Conservation (phyloP, 129 eudicot species). For the Flaveria linearis region DNA sequence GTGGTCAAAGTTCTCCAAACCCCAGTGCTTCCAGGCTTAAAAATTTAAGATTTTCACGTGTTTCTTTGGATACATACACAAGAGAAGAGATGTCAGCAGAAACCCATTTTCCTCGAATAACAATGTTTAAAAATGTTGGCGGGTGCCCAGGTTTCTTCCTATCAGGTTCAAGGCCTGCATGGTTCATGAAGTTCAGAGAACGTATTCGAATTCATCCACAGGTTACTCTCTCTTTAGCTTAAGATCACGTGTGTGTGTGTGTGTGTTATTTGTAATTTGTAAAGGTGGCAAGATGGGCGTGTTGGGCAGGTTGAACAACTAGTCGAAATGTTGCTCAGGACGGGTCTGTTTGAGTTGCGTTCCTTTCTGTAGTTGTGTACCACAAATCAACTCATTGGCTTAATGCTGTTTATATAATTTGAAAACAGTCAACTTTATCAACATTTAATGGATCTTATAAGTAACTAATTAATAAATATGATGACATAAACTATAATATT, state of each 20-base stretch:
- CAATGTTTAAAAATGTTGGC: conserved; percentile 78
- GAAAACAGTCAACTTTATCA: conserved; percentile 1
- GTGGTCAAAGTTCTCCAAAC: conserved; percentile 44
- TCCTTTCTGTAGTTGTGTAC: not conserved
- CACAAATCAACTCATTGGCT: conserved; percentile 1
- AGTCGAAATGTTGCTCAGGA: not conserved
- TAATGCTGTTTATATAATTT: not conserved
- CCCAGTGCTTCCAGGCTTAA: conserved; percentile 71
- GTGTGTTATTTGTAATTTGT: not conserved
- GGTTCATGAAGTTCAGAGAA: conserved; percentile 94
- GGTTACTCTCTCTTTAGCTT: conserved; percentile 42
- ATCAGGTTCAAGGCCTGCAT: conserved; percentile 84
- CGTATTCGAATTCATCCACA: conserved; percentile 96
- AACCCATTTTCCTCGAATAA: conserved; percentile 59
- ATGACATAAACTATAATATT: not conserved
- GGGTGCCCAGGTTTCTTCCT: conserved; percentile 82
- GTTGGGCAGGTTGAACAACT: conserved; percentile 2
- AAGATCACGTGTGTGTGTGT: not conserved
- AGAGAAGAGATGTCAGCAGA: conserved; percentile 70
- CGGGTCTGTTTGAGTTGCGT: not conserved
- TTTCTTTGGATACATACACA: conserved; percentile 67
- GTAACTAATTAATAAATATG: not conserved
- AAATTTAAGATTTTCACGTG: conserved; percentile 80
- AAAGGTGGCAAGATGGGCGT: not conserved
- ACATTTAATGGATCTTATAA: not conserved